These are phyloP conservation scores for Sporothrix globosa DNA, from an alignment of 2,329 filamentous ascomycete genomes.

Conservation along the genomic window DNA sequence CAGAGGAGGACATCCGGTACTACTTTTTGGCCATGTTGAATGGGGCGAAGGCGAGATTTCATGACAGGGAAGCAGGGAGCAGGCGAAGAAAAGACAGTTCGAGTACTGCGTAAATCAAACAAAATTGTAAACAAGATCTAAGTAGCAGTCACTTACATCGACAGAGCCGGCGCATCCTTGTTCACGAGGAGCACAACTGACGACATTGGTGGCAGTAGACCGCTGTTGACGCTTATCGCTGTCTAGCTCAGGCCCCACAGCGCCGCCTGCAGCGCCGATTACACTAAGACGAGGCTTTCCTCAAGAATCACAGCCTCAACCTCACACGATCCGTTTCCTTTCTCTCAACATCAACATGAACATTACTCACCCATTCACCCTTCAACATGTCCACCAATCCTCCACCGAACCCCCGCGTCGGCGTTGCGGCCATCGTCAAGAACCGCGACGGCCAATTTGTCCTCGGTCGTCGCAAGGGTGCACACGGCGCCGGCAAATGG, in stretches of 20 bases:
- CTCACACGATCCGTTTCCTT: not conserved
- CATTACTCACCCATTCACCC: not conserved
- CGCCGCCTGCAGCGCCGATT: not conserved
- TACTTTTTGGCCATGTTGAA: slow-evolving; percentile 60
- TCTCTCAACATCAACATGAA: not conserved
- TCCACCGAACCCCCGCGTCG: slow-evolving; percentile 46
- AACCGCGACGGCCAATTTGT: slow-evolving; percentile 51
- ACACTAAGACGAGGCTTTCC: not conserved
- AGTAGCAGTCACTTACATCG: not conserved
- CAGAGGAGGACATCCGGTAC: slow-evolving; percentile 47
- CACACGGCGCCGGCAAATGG: slow-evolving; percentile 52
- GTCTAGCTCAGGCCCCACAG: slow-evolving; percentile 5
- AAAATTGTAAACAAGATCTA: too few species aligned
- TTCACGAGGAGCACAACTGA: not conserved
- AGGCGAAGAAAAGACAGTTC: slow-evolving; percentile 23
- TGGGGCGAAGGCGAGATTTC: slow-evolving; percentile 50
- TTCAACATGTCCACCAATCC: not conserved
- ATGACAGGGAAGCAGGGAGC: not conserved
- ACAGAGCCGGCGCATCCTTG: not conserved
- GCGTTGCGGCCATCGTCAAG: slow-evolving; percentile 53
- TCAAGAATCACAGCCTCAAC: not conserved
- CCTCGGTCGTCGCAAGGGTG: slow-evolving; percentile 53
- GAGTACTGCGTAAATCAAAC: not conserved
- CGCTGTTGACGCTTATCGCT: not conserved
- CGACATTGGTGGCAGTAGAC: not conserved